Evolutionary conservation across 768 basidiomycete species (phyloP).

Genomic region (Tulasnella sp.): DNA sequence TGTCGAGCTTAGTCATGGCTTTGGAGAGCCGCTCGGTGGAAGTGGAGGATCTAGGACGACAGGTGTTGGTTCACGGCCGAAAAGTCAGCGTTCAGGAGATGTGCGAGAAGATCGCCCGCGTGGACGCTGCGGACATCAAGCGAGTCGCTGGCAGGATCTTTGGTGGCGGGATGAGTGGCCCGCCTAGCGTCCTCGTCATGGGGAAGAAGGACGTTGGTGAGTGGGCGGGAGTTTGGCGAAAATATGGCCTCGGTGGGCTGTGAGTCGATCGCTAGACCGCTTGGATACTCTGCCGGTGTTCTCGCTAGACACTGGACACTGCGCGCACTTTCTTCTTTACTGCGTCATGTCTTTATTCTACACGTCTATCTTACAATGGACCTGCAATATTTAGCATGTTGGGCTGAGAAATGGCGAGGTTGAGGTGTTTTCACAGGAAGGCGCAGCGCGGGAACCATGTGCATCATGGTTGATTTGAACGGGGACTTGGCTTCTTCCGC

Average conservation of each 20-base stretch:
- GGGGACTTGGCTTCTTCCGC: too few species aligned
- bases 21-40: constrained; percentile 78
- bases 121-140: constrained; percentile 60
- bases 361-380: neutral
- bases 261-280: neutral
- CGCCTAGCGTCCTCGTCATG: constrained; percentile 65
- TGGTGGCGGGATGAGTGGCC: constrained; percentile 35
- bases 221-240: constrained; percentile 52
- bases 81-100: constrained; percentile 86
- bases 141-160: constrained; percentile 73
- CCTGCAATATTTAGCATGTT: neutral
- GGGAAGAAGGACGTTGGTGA: constrained; percentile 71
- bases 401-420: neutral
- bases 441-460: neutral
- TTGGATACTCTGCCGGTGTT: neutral
- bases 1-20: constrained; percentile 88
- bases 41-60: constrained; percentile 86
- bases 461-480: neutral
- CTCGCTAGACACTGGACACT: neutral
- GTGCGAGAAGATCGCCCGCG: constrained; percentile 74
- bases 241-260: constrained; percentile 52
- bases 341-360: neutral
- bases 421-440: neutral
- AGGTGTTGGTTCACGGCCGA: constrained; percentile 80
- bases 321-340: neutral